Base-by-base conservation (phyloP, 2,329 filamentous ascomycete genomes). In the Colletotrichum melonis region DNA sequence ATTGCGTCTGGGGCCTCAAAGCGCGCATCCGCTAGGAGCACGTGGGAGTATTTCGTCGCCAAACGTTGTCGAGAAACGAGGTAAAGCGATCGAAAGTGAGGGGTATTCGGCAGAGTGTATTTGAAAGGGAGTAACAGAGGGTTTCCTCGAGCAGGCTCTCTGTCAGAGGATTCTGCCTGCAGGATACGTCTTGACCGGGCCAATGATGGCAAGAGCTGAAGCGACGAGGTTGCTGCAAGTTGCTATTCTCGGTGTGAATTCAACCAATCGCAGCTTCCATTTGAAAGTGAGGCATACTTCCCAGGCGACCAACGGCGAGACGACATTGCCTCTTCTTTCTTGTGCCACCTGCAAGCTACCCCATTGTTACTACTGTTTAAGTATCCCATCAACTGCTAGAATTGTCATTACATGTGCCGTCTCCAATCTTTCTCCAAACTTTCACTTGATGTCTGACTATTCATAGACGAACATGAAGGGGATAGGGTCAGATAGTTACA, bases 11-110 rank as follows among this genome's bases (percentile, higher is more conserved):
- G 5, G 6, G 42, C 42, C 42, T 46, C 14, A 0, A 8, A 19
- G 16, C 0, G 14, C 35, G 0, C 12, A 16, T 38, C 5, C 12
- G 0, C 0, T 0, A n/a, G 42, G 16, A 0, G 38, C 16, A 0
- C 0, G 12, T 46, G 38, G 0, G 38, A 46, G 14, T 8, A 1
- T 0, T 0, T 3, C 38, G 38, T 46, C 38, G 38, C 38, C 14
- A 7, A 2, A 1, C 5, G 35, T 16, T 16, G 35, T 38, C 12
- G 12, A 38, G 35, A 16, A 38, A 38, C 0, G 3, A 19, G 19
- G 7, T 19, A 6, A 46, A 8, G 42, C 0, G 19, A 4, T 4
- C 42, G 1, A 19, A 46, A 46, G 0, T n/a, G 42, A 46, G 42
- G 42, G 42, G 42, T 19, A 19, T 7, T 24, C 22, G 22, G 22